These are phyloP conservation scores for Pseudoscleropodium purum DNA, from an alignment of 225 moss, liverwort and hornwort genomes.

Conservation along the genomic window DNA sequence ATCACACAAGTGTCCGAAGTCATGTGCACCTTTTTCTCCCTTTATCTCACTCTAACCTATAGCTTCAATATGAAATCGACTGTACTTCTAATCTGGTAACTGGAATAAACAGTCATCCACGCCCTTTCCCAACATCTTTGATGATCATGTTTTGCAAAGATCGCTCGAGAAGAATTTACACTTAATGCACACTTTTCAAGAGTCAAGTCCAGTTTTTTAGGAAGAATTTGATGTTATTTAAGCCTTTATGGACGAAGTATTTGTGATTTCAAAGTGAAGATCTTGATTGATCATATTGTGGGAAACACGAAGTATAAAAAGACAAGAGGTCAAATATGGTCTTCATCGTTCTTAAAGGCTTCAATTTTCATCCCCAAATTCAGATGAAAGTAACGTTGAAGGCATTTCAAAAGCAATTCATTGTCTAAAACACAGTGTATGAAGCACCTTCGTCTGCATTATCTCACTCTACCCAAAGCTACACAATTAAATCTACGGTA, in stretches of 20 bases:
- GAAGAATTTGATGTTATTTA: no score
- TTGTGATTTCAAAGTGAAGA: no score
- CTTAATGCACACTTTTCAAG: not conserved
- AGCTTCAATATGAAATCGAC: not conserved
- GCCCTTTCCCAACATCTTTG: not conserved
- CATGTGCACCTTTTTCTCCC: not conserved
- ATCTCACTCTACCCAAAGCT: not conserved
- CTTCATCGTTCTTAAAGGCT: no score
- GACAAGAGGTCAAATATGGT: no score
- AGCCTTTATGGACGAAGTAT: no score
- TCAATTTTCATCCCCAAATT: no score
- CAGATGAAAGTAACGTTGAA: no score
- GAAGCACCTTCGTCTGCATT: not conserved
- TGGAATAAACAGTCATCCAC: no score
- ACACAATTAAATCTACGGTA: not conserved
- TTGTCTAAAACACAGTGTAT: not conserved
- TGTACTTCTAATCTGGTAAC: not conserved
- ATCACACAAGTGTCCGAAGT: not conserved
- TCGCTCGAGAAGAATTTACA: not conserved
- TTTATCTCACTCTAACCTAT: not conserved
- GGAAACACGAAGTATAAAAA: no score
- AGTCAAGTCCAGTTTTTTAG: not conserved
- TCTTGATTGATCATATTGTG: no score
- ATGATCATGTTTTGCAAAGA: not conserved
- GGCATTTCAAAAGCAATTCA: no score